Conservation (phyloP, 352 stramenopile genomes). For the Pseudoperonospora humuli region DNA sequence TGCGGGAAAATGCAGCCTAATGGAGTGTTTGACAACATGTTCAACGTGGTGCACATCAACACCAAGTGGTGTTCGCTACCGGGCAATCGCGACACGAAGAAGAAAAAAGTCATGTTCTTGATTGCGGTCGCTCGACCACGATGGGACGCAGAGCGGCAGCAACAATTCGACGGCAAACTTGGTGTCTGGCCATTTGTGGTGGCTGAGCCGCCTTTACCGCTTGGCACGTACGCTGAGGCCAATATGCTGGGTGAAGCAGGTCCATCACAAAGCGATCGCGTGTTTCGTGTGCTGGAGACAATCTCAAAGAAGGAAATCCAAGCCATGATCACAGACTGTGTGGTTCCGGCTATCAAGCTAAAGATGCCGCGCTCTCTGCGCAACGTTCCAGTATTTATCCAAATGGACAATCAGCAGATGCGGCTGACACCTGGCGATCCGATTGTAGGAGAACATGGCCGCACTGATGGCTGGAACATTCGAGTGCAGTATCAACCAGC, state of each 20-base stretch:
- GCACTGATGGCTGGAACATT: conserved; percentile 27
- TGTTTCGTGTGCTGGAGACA: conserved; percentile 19
- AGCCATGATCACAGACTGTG: conserved; percentile 19
- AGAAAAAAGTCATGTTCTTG: conserved; percentile 35
- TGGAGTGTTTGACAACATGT: conserved; percentile 35
- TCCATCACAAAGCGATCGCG: conserved; percentile 1
- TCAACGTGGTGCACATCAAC: conserved; percentile 36
- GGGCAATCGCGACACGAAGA: conserved; percentile 21
- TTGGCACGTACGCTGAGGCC: conserved; percentile 1
- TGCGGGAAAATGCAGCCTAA: conserved; percentile 25
- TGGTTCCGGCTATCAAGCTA: conserved; percentile 32
- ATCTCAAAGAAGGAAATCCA: conserved; percentile 32
- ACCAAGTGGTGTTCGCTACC: conserved; percentile 31
- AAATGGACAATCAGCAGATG: conserved; percentile 36
- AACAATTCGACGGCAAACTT: conserved; percentile 38
- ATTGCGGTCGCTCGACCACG: conserved; percentile 32
- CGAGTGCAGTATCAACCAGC: conserved; percentile 33
- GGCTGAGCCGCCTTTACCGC: conserved; percentile 7
- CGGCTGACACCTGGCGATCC: conserved; percentile 26
- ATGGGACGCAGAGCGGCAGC: conserved; percentile 24
- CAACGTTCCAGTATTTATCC: conserved; percentile 20
- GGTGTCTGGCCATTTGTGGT: conserved; percentile 29
- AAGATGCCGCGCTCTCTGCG: conserved; percentile 25
- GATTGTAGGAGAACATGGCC: conserved; percentile 23
- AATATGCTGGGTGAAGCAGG: conserved; percentile 4